Base-by-base conservation (phyloP, 1,284 basidiomycete genomes). In the Phylloporus sp. region DNA sequence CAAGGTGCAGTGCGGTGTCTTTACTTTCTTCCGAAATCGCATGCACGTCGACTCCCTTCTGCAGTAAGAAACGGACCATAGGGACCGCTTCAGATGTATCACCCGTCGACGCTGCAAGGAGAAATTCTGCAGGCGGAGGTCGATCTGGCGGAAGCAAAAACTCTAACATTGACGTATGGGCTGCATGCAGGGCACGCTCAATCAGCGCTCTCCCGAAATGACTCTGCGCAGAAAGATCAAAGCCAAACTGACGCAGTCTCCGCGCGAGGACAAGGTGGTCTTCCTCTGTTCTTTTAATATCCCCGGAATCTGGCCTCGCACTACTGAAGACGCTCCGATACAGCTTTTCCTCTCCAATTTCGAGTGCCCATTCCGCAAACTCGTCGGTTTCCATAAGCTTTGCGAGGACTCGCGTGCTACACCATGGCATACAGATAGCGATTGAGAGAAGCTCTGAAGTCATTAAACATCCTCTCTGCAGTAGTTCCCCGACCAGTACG, bases 391-490 rank as follows among this genome's bases (percentile, higher is more conserved):
- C 25, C 32, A 64, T 32, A 3, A 64, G 63, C 14, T 29, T 59
- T 8, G n/a, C 45, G 25, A 64, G 55, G 29, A 63, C 41, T 2
- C 62, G 53, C 5, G 55, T 35, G 39, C 62, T 55, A n/a, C 62
- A 63, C 62, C 52, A 63, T 7, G 62, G 62, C 62, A 63, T 63
- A 32, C 62, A 63, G 41, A 63, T 29, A 35, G 53, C 62, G 4
- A 29, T 57, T 7, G 45, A 5, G 25, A 64, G 56, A 4, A 52
- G 10, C 12, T 56, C 35, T 6, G 60, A 55, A 2, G 41, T 14
- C 2, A 35, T 32, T 29, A 19, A 7, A 27, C 52, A 52, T 53
- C 58, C 64, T 43, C 64, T 65, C 8, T 11, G 57, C 39, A 65
- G 43, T 20, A 65, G 49, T 43, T 53, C 59, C 8, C n/a, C 41